A percentile compares a stretch with the other conserved stretches of the same genome.
These are phyloP conservation scores for Crithidia expoeki DNA, from an alignment of 208 protist genomes.

Conservation along the genomic window DNA sequence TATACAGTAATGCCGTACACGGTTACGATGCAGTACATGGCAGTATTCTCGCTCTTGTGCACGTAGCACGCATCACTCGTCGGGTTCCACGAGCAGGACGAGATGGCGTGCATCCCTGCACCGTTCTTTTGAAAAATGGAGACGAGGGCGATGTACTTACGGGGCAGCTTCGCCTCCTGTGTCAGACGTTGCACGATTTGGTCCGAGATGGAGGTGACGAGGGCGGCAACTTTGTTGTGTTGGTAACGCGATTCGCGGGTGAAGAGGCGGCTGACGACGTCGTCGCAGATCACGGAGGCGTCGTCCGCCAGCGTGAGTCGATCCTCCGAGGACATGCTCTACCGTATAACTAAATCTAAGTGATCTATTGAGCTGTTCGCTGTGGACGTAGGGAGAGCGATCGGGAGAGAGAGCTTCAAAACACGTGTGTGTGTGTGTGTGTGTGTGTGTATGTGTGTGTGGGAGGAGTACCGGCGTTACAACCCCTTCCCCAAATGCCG, in stretches of 20 bases:
- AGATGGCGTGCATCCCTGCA: constrained; percentile 82
- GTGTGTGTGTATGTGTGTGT: no score
- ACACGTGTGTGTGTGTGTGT: no score
- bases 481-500: no score
- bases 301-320: constrained; percentile 85
- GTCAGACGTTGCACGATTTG: constrained; percentile 79
- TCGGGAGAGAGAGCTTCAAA: no score
- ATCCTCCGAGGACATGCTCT: constrained; percentile 37
- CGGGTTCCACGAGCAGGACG: constrained; percentile 90
- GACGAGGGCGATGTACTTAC: constrained; percentile 90
- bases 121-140: constrained; percentile 91
- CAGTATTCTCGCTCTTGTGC: constrained; percentile 78
- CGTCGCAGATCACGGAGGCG: constrained; percentile 73
- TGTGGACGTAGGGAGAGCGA: no score
- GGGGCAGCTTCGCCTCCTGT: constrained; percentile 84
- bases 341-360: background rate
- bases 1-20: constrained; percentile 84
- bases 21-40: constrained; percentile 84
- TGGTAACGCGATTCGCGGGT: constrained; percentile 71
- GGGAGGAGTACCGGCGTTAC: no score
- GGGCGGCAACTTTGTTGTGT: constrained; percentile 60
- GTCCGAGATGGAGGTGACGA: constrained; percentile 75
- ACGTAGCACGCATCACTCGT: constrained; percentile 87
- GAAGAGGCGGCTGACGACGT: constrained; percentile 69
- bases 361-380: no score